phyloP scores from a whole-genome alignment of 768 basidiomycete species.

The Tephrocybe sp. region DNA sequence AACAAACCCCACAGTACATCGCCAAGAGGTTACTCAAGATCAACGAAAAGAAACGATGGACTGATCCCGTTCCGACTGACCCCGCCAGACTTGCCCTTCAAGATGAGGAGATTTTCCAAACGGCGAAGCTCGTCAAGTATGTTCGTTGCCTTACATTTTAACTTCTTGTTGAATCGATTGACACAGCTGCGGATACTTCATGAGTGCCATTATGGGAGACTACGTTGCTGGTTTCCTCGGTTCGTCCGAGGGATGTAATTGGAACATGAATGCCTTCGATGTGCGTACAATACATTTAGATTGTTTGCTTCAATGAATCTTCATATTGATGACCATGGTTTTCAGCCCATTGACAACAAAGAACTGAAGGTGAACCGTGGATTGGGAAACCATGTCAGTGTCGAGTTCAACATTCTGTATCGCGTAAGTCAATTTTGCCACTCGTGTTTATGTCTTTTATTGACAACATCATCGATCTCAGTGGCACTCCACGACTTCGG shows the following conservation, averaged over 20 bases:
- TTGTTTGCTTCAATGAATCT: not conserved
- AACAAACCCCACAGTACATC: conserved; percentile 41
- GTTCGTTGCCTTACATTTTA: conserved; percentile 6
- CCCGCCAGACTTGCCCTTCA: conserved; percentile 26
- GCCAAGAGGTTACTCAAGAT: conserved; percentile 51
- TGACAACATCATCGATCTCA: conserved; percentile 10
- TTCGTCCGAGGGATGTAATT: conserved; percentile 47
- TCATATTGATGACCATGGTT: not conserved
- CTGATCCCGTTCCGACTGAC: conserved; percentile 38
- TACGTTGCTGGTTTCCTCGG: conserved; percentile 62
- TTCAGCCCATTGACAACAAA: conserved; percentile 34
- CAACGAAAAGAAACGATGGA: conserved; percentile 53
- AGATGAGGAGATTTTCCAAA: conserved; percentile 62
- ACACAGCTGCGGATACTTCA: conserved; percentile 50
- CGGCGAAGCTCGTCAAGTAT: conserved; percentile 50
- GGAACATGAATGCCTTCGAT: conserved; percentile 54
- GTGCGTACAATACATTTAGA: conserved; percentile 19
- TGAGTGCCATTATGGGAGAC: conserved; percentile 52
- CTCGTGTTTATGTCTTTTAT: no score
- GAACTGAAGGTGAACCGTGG: conserved; percentile 43
- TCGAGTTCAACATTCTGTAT: conserved; percentile 62
- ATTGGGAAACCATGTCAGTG: conserved; percentile 61
- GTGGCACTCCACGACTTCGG: conserved; percentile 61
- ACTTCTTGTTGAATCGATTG: not conserved
- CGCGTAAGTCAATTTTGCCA: no score